Conservation (phyloP, 2,329 filamentous ascomycete species). For the Fusarium euwallaceae region DNA sequence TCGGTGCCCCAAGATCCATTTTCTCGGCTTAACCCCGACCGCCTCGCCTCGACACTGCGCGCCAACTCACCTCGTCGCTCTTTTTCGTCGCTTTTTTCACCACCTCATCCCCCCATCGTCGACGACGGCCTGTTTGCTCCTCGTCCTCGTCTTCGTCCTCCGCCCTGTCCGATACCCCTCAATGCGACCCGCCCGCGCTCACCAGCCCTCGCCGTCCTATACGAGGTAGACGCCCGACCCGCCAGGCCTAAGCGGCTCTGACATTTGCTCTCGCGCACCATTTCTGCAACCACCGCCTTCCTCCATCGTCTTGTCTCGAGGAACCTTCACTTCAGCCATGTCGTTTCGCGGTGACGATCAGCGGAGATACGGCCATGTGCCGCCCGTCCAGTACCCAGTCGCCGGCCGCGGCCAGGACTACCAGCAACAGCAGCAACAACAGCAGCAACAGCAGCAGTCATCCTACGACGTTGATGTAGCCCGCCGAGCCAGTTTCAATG, state of each 20-base stretch:
- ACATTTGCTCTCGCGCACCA: conserved; percentile 30
- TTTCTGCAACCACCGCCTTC: conserved; percentile 21
- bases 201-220: conserved; percentile 42
- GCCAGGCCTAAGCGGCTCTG: conserved; percentile 42
- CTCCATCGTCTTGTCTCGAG: conserved; percentile 8
- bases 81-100: conserved; percentile 12
- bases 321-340: conserved; percentile 57
- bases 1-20: conserved; percentile 34
- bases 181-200: conserved; percentile 43
- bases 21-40: conserved; percentile 41
- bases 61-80: conserved; percentile 32
- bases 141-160: conserved; percentile 17
- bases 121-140: conserved; percentile 7
- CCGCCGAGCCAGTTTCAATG: conserved; percentile 80
- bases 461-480: conserved; percentile 51
- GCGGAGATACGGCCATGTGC: conserved; percentile 75
- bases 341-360: conserved; percentile 74
- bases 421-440: conserved; percentile 51
- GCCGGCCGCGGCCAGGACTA: conserved; percentile 53
- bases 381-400: conserved; percentile 74
- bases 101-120: neutral
- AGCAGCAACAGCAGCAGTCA: conserved; percentile 51
- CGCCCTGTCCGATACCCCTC: conserved; percentile 37
- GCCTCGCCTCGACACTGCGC: conserved; percentile 30
- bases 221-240: conserved; percentile 44